Conservation (phyloP, 2,329 filamentous ascomycete genomes). For the Cryoendolithus antarcticus region DNA sequence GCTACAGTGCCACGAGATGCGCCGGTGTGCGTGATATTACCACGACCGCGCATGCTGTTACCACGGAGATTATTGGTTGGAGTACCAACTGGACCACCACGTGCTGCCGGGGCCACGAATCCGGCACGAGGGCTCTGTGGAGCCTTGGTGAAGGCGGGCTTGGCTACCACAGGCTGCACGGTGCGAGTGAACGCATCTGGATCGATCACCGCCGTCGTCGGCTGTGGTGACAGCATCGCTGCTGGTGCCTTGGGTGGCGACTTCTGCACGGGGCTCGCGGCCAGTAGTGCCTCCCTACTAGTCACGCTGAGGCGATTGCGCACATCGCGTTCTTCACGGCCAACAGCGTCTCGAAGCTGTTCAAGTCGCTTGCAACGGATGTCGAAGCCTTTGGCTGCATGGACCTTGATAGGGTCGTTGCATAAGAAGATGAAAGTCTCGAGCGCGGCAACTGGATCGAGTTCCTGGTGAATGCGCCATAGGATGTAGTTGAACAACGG, state of each 20-base stretch:
- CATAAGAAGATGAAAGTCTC: conserved; percentile 41
- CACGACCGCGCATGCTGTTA: conserved; percentile 6
- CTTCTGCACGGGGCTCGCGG: conserved; percentile 3
- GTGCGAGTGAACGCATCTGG: conserved; percentile 31
- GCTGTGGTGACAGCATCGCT: conserved; percentile 17
- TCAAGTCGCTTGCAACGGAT: conserved; percentile 38
- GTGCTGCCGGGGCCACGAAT: too few relatives aligned
- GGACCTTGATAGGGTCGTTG: conserved; percentile 35
- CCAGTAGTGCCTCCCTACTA: conserved; percentile 2
- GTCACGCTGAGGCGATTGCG: conserved; percentile 23
- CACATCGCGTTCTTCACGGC: conserved; percentile 37
- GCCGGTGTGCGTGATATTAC: conserved; percentile 2
- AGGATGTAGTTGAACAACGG: conserved; percentile 40
- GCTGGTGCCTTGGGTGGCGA: conserved; percentile 20
- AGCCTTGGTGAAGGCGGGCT: conserved; percentile 8
- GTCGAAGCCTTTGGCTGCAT: conserved; percentile 37
- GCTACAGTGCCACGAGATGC: too few relatives aligned
- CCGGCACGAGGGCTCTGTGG: conserved; percentile 2
- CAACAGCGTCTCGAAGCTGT: conserved; percentile 37
- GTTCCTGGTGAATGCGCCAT: conserved; percentile 39
- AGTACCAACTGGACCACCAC: too few relatives aligned
- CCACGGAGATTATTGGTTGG: too few relatives aligned
- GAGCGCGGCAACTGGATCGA: conserved; percentile 33
- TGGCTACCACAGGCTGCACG: conserved; percentile 4
- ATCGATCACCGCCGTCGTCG: conserved; percentile 27